Evolutionary conservation across 148 eudicot genomes (phyloP), one percentile per base, ranked within the genome.

Genomic region (Cornus florida): DNA sequence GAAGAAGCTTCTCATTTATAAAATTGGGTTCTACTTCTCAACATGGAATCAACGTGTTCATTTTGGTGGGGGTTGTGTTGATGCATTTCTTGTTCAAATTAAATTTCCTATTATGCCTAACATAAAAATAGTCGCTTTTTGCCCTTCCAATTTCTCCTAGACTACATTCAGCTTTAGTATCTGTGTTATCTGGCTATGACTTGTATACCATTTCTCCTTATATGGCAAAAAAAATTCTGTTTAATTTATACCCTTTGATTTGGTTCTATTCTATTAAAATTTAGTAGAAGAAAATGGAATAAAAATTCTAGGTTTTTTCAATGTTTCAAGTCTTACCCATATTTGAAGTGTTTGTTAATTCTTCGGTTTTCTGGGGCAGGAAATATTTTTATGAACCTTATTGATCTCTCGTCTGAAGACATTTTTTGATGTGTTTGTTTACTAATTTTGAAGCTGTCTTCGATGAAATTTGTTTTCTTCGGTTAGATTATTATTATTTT

Each of bases 1-100:
- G 43, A 67, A 76, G 73, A 77, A 77, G 31, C 28, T 31, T 22
- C 19, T 62, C 0, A 9, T 67, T 41, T 16, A n/a, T 20, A 46
- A 67, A 67, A 33, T 46, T 48, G 50, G 46, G 28, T 28, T 67
- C 72, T 76, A 32, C 35, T 73, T 73, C 28, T 46, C 73, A 70
- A 70, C 71, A 69, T 17, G 41, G 46, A 66, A 11, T 48, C 57
- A 68, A 31, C 73, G 50, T 77, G 79, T 70, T 77, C 53, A n/a
- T 50, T 60, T 14, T 69, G 43, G 35, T 77, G n/a, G 73, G 79
- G 23, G 38, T 76, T 9, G 48, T 77, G 73, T 77, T 77, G 64
- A 70, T 57, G 73, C 62, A 12, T 69, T 77, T 77, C 57, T 28
- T 4, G 20, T 57, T 53, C 22, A 6, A 48, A 16, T 17, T 2